Base-by-base conservation (phyloP, 768 basidiomycete genomes). In the Lentinula lateritia region DNA sequence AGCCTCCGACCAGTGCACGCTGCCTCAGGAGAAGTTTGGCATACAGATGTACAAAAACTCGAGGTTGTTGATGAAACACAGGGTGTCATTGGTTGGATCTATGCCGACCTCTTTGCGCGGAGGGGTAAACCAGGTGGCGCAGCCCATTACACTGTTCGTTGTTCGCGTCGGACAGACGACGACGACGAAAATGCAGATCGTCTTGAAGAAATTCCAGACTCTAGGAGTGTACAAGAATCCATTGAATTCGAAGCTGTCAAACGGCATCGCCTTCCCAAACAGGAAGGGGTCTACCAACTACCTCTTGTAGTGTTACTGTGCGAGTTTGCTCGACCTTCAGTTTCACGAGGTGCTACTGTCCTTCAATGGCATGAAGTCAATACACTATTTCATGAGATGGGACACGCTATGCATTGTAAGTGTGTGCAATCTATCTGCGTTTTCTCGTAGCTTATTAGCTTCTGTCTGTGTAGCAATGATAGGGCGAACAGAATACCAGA, bases 391-490 rank as follows among this genome's bases (percentile, higher is more conserved):
- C 97, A 99, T 68, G 97, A 99, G 75, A 97, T 98, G 94, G 97
- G 97, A 0, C 97, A 99, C 75, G 97, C 97, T 10, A 94, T 99
- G 85, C 97, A 99, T 71, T 99, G 97, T 98, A 69, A 80, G 94
- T 80, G 39, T 32, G 32, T 8, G 34, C 36, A 18, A 9, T 10
- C 9, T 12, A 45, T 34, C 50, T 59, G 42, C 18, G 32, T 35
- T 38, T 43, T 55, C 32, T 28, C 28, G 46, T 50, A 46, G 56
- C 20, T 52, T 55, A 56, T 58, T 38, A 32, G 23, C 35, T 57
- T 39, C n/a, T 50, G 38, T 60, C 5, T 48, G 35, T 32, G 12
- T 66, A 98, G 96, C 97, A 0, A 99, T 99, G 97, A 89, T 98
- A 64, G 96, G 96, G 48, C 83, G 92, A 50, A 98, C 95, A 7